Base-by-base conservation (phyloP, 2,329 filamentous ascomycete genomes). In the Sporothrix dimorphospora region DNA sequence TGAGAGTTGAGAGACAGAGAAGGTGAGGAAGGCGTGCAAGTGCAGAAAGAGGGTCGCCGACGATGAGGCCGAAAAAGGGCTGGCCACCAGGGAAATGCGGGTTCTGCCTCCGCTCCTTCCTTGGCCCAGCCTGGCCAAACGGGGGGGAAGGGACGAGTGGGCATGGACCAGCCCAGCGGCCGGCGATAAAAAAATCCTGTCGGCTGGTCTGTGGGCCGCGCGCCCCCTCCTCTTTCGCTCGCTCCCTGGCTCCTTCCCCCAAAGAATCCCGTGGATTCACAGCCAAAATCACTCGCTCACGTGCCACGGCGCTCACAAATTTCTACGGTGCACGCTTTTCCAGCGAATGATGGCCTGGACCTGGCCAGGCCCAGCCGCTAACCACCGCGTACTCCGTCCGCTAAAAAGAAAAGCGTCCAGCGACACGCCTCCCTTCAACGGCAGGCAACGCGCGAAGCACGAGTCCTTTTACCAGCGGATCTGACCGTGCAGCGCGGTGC, bases 31-130 rank as follows among this genome's bases (percentile, higher is more conserved):
- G 68, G 53, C 24, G 68, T 38, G 40, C 14, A 51, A 38, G 51
- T 59, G 38, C 6, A 34, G 47, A 42, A 69, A 19, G 49, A 55
- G 66, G 30, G 49, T 51, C 38, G 67, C 38, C 68, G 68, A 61
- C 53, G 68, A 70, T 61, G 53, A 70, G 68, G 68, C 68, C 68
- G 68, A 61, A 61, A 70, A 61, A 49, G 27, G 53, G 51, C 53
- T 57, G 67, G 67, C 67, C 67, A 70, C 51, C 38, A 70, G 63
- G 24, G 24, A 38, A 47, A 59, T n/a, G 68, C 68, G 68, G 68
- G 53, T 59, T 70, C 55, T 70, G 68, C 68, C 68, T 70, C 67
- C 67, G 67, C 67, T 69, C 67, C 67, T 69, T 57, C 67, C 65
- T 53, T 65, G 21, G 59, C 59, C 59, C 59, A 65, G 65, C 65